Base-by-base conservation (phyloP, 495 filamentous ascomycete species). In the Penicillium goetzii region DNA sequence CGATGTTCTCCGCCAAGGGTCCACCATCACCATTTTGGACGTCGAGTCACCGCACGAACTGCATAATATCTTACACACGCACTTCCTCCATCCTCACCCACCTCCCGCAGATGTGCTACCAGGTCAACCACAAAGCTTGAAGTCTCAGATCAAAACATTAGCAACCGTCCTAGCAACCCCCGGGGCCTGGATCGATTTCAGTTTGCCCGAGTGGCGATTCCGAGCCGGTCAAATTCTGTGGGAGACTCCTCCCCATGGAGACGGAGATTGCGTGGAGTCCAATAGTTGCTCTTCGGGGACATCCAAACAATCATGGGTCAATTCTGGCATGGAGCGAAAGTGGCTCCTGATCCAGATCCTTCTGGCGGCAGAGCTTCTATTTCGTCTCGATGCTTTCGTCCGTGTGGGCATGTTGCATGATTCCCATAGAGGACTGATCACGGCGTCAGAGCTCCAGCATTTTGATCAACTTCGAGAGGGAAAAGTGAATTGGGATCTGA, bases 291-390 rank as follows among this genome's bases (percentile, higher is more conserved):
- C 71, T 15, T 74, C 80, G 3, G 72, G 41, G 7, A 26, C 74
- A 7, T 70, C 79, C 3, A 75, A 75, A 17, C 69, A 71, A 41
- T 62, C 71, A 6, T 67, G 75, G 68, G 66, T 75, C 51, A 74
- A 76, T 47, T 68, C 73, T 15, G 78, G 79, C 19, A 72, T 81
- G 33, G 85, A 89, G 60, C 84, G 89, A 64, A 92, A 92, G 60
- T 92, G 91, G 85, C 74, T 94, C 25, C 76, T 96, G 8, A 79
- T 96, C 12, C 92, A 96, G 74, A 86, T 95, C 64, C 77, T 92
- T 23, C 80, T 96, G 19, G 80, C 90, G 8, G 90, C 87, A 40
- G 92, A 96, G 72, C 81, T 96, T 25, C 81, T 94, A 11, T 74
- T 93, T 21, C 86, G 92, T 17, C 74, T 95, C 4, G 89, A 93